A percentile compares a stretch with the other conserved stretches of the same genome.
Conservation (phyloP, 305 asterid genomes). For the Andrographis paniculata region DNA sequence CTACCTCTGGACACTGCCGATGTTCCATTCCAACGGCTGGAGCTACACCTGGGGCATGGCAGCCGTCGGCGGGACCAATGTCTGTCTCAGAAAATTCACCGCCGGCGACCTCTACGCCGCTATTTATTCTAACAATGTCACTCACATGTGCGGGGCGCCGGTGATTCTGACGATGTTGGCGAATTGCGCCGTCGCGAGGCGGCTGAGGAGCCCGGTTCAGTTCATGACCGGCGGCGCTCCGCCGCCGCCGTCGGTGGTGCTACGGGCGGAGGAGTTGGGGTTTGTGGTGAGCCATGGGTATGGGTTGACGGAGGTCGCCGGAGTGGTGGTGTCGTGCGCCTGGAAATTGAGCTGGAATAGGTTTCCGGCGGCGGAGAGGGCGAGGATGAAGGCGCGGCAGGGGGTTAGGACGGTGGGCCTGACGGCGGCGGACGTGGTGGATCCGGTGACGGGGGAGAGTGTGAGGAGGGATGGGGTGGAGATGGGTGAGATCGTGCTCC, state of each 20-base stretch:
- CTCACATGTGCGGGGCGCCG: conserved; percentile 68
- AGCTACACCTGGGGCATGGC: conserved; percentile 77
- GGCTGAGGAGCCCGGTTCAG: conserved; percentile 22
- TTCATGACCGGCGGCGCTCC: conserved; percentile 49
- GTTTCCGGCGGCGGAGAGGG: conserved; percentile 38
- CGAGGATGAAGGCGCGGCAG: conserved; percentile 47
- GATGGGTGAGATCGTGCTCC: conserved; percentile 46
- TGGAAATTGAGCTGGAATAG: conserved; percentile 48
- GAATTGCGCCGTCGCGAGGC: conserved; percentile 20
- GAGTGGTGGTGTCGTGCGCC: conserved; percentile 41
- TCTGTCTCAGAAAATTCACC: conserved; percentile 44
- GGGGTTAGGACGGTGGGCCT: conserved; percentile 46
- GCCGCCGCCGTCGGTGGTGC: conserved; percentile 45
- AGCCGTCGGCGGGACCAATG: conserved; percentile 47
- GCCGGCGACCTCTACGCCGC: conserved; percentile 28
- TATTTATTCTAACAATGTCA: conserved; percentile 26
- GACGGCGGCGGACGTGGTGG: conserved; percentile 48
- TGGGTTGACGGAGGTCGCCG: conserved; percentile 57
- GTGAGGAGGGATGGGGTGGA: conserved; percentile 43
- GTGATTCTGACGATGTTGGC: conserved; percentile 44
- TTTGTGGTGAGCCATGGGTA: conserved; percentile 42
- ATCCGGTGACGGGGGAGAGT: conserved; percentile 27
- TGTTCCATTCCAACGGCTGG: conserved; percentile 71
- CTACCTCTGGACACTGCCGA: conserved; percentile 62
- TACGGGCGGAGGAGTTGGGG: conserved; percentile 36